These are phyloP conservation scores for Fraxinus americana DNA, from an alignment of 257 asterid species.

Conservation along the genomic window DNA sequence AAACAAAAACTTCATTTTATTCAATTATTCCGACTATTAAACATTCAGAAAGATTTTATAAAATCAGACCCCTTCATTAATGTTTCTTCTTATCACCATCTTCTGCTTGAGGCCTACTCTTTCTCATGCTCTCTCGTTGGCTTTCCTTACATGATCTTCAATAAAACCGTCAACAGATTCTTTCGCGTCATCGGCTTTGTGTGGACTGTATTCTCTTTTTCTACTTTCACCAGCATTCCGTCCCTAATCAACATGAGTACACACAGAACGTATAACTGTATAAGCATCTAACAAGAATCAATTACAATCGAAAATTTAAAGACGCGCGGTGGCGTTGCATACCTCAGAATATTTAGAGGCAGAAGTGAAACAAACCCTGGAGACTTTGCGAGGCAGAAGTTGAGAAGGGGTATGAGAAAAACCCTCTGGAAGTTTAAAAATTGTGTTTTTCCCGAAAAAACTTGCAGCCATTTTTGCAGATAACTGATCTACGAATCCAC, in stretches of 20 bases:
- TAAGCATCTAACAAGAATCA: not conserved
- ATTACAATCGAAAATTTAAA: not conserved
- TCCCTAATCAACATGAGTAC: slow-evolving; percentile 32
- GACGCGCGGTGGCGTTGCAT: not conserved
- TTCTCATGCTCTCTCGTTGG: slow-evolving; percentile 34
- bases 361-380: slow-evolving; percentile 66
- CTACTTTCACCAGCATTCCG: slow-evolving; percentile 39
- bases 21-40: not conserved
- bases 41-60: not conserved
- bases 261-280: not conserved
- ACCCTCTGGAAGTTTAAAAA: slow-evolving; percentile 47
- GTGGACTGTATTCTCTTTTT: slow-evolving; percentile 31
- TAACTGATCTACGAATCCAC: too few relatives aligned
- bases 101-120: slow-evolving; percentile 9
- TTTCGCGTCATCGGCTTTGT: slow-evolving; percentile 34
- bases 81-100: not conserved
- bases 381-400: slow-evolving; percentile 37
- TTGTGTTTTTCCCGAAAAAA: slow-evolving; percentile 36
- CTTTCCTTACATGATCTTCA: slow-evolving; percentile 50
- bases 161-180: slow-evolving; percentile 44
- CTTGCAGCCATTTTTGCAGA: slow-evolving; percentile 52
- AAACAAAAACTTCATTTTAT: not conserved
- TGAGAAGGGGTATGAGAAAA: slow-evolving; percentile 38
- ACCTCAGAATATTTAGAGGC: slow-evolving; percentile 59
- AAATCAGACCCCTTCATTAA: not conserved